Base-by-base conservation (phyloP, 2,329 filamentous ascomycete species). In the Aspergillus puulaauensis region DNA sequence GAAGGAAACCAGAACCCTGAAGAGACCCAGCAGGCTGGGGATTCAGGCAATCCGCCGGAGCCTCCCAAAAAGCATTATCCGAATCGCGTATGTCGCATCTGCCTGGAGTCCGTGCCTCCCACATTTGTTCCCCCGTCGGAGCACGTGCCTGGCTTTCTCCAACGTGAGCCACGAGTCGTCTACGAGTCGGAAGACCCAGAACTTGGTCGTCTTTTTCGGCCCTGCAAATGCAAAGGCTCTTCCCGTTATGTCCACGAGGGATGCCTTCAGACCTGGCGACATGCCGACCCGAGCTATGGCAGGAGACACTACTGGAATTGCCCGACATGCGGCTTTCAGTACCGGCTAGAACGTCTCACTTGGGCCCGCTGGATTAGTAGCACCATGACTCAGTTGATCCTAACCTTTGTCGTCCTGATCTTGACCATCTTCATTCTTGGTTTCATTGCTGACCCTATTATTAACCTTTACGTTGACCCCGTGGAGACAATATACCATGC, bases 171-270 rank as follows among this genome's bases (percentile, higher is more conserved):
- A 17, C 80, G 81, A 50, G 85, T 89, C 46, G 80, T 81, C 19
- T 96, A 96, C 69, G 82, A 87, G 52, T 93, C 90, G 23, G 85
- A 90, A 60, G 90, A 91, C 63, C 82, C 86, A 6, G 82, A 88
- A 62, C 83, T 89, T 31, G 91, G 91, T 40, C 87, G 91, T 51
- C 80, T 99, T 27, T 84, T 98, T 66, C 89, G 90, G 54, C 95
- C 95, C 37, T 99, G 95, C 81, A 87, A 88, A 76, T 99, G 95
- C 82, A 96, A 91, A 77, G 95, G 95, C 52, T 91, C 90, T 40
- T 90, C 93, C 66, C 90, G 90, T 77, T 97, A 96, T 75, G 92
- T 98, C 23, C 95, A 99, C 73, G 91, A 97, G 74, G 89, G 87
- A 31, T 99, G 95, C 70, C 81, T 99, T 49, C 86, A 90, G 68